Conservation (phyloP, 2,329 filamentous ascomycete species). For the Raffaelea albimanens region DNA sequence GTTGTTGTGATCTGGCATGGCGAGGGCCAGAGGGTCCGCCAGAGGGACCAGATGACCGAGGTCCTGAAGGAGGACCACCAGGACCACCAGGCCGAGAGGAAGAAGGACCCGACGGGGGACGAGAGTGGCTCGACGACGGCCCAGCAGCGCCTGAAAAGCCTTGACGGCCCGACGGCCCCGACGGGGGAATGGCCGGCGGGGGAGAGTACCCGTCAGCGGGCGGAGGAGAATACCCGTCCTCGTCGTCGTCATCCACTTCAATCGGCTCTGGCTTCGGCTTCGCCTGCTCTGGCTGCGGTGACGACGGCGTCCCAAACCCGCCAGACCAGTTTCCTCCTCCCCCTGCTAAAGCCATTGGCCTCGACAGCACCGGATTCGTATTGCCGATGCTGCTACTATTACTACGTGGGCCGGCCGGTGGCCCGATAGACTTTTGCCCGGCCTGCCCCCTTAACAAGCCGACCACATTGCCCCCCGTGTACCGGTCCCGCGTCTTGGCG, state of each 20-base stretch:
- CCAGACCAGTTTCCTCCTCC: not conserved
- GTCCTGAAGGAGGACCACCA: no score
- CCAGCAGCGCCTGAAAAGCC: no score
- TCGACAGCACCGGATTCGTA: not conserved
- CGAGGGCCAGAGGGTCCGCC: no score
- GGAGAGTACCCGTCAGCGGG: constrained; percentile 8
- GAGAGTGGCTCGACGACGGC: no score
- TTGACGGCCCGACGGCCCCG: no score
- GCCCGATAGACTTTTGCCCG: not conserved
- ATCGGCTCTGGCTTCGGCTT: not conserved
- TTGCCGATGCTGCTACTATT: no score
- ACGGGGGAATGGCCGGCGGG: constrained; percentile 7
- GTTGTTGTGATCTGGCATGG: no score
- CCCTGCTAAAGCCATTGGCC: not conserved
- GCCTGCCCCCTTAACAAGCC: constrained; percentile 34
- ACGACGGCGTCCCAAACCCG: no score
- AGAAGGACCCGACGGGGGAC: not conserved
- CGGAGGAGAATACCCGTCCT: constrained; percentile 1
- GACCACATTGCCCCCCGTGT: constrained; percentile 58
- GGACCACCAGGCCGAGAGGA: no score
- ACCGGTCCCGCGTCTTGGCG: constrained; percentile 62
- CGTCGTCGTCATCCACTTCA: constrained; percentile 1
- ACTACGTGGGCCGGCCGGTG: not conserved
- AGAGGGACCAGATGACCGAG: no score
- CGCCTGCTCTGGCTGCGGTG: no score